Base-by-base conservation (phyloP, 2,329 filamentous ascomycete species). In the Neonectria coccinea region DNA sequence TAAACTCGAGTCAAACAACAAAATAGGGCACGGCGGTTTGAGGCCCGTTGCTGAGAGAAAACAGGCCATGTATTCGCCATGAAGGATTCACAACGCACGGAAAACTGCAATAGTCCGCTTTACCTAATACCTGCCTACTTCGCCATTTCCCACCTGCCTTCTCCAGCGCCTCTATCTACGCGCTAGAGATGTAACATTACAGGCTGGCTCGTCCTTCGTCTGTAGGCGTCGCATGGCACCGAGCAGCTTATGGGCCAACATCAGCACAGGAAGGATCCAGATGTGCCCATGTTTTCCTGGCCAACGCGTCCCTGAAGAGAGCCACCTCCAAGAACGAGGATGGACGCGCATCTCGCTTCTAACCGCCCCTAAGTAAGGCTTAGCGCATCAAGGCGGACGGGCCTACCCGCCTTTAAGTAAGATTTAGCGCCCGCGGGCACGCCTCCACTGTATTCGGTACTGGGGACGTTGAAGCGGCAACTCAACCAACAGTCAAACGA, bases 201-300 rank as follows among this genome's bases (percentile, higher is more conserved):
- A 48, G 20, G 29, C 22, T 1, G 12, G n/a, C 25, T 51, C 60
- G 31, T 25, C 14, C 18, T 29, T 27, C 52, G n/a, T 42, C 16
- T 14, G 10, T 12, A 14, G 8, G 12, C n/a, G 22, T 31, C 18
- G 36, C 52, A 25, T 57, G 25, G 41, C 54, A 29, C 9, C 22
- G 20, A 39, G 14, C 16, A 8, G 11, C 57, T 41, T 45, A 56
- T 64, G 62, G 57, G 62, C 62, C 44, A 64, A 61, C 39, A 61
- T 64, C 57, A 64, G 62, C 62, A 42, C 52, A 64, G 62, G 57
- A 64, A 60, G 62, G 62, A 61, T 61, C 29, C 27, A 25, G 52
- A 56, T 64, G 52, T 64, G 56, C 62, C 57, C 31, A 64, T 57
- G 25, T 27, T 16, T 29, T 10, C 36, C 29, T n/a, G 16, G 33